Conservation (phyloP, 2,329 filamentous ascomycete genomes). For the Colletotrichum tamarilloi region DNA sequence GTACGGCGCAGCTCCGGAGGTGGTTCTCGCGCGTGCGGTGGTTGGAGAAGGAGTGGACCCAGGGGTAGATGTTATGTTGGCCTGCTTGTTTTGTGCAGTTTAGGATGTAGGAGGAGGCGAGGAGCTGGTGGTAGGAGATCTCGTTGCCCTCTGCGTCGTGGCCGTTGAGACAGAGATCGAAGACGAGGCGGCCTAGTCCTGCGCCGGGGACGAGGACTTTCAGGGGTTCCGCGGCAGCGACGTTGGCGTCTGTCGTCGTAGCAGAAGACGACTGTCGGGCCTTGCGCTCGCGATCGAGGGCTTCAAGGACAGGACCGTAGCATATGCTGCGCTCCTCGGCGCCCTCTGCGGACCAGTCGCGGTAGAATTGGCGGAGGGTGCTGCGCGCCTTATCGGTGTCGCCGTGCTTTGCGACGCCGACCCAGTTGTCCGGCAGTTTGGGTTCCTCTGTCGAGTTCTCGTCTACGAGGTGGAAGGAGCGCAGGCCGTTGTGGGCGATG, state of each 20-base stretch:
- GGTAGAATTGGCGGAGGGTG: constrained; percentile 92
- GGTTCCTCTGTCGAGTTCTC: constrained; percentile 50
- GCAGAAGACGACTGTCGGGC: constrained; percentile 27
- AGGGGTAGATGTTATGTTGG: constrained; percentile 83
- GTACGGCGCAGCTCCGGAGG: constrained; percentile 77
- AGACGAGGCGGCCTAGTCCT: constrained; percentile 88
- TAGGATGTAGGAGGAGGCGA: constrained; percentile 82
- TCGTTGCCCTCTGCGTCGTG: constrained; percentile 89
- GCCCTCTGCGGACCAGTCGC: constrained; percentile 91
- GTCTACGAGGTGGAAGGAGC: constrained; percentile 70
- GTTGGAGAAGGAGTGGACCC: constrained; percentile 90
- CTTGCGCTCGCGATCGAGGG: constrained; percentile 59
- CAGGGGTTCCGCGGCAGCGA: constrained; percentile 49
- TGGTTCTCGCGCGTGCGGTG: constrained; percentile 80
- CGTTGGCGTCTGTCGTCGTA: too few species aligned
- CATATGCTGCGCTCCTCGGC: constrained; percentile 78
- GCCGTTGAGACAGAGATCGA: constrained; percentile 81
- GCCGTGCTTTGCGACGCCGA: constrained; percentile 73
- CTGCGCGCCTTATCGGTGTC: constrained; percentile 94
- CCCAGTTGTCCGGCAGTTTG: constrained; percentile 71
- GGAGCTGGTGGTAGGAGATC: constrained; percentile 96
- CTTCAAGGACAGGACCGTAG: constrained; percentile 78
- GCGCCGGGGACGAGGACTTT: constrained; percentile 89
- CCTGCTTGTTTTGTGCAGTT: constrained; percentile 71
- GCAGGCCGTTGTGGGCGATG: constrained; percentile 78